Conservation (phyloP, 176 grass and related monocot species). For the Coix lacrymajobi region DNA sequence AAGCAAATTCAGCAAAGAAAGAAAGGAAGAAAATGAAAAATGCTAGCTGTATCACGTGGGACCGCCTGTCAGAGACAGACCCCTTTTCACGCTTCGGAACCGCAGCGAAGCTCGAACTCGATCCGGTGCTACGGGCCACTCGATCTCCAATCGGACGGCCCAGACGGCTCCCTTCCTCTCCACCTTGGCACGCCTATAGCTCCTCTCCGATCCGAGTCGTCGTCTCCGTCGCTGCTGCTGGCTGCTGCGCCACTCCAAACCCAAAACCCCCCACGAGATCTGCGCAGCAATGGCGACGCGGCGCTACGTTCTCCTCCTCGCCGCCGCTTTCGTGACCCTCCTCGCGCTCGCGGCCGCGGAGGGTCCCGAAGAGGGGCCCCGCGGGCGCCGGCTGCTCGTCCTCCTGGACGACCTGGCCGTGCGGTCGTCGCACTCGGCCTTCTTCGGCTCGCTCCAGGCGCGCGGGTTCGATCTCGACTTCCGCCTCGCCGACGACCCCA, state of each 20-base stretch:
- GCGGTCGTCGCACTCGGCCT: conserved; percentile 78
- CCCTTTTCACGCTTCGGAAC: not conserved
- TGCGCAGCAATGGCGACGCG: conserved; percentile 35
- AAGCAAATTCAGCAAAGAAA: not conserved
- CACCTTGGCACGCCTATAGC: not conserved
- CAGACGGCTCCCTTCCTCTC: not conserved
- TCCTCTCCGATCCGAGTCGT: not conserved
- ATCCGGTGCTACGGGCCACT: not conserved
- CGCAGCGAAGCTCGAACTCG: not conserved
- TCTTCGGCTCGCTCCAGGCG: conserved; percentile 69
- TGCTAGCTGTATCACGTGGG: not conserved
- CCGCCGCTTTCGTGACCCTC: not conserved
- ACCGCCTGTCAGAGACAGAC: not conserved
- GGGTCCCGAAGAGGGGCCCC: conserved; percentile 33
- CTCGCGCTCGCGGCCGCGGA: not conserved
- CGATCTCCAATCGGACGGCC: conserved; percentile 1
- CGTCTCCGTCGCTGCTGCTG: conserved; percentile 10
- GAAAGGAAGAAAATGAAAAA: not conserved
- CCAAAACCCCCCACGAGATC: conserved; percentile 27
- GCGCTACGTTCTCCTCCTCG: not conserved
- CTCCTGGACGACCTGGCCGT: conserved; percentile 78
- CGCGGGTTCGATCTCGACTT: conserved; percentile 81
- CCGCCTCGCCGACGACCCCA: conserved; percentile 74
- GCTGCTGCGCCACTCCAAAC: not conserved
- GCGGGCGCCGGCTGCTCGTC: conserved; percentile 62